These are phyloP conservation scores for Leishmania aethiopica DNA, from an alignment of 208 protist species.

Conservation along the genomic window DNA sequence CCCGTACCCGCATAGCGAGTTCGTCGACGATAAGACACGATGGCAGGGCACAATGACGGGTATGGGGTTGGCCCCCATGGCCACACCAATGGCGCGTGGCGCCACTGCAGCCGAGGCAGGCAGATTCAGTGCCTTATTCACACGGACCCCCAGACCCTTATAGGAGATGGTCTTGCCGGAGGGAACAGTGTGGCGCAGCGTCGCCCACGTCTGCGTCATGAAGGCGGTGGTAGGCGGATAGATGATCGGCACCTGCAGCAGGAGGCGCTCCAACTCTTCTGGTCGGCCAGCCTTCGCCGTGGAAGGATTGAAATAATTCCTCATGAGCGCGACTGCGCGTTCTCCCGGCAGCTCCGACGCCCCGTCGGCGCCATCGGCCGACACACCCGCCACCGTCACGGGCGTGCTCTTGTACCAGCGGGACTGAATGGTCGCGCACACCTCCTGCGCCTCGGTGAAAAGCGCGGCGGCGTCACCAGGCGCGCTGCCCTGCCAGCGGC, in stretches of 20 bases:
- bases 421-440: constrained; percentile 23
- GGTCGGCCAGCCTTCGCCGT: constrained; percentile 13
- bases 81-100: constrained; percentile 63
- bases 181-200: constrained; percentile 46
- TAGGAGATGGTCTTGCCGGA: constrained; percentile 54
- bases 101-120: background rate
- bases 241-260: constrained; percentile 39
- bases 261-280: constrained; percentile 34
- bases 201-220: constrained; percentile 43
- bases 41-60: constrained; percentile 76
- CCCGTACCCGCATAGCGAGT: constrained; percentile 60
- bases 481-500: constrained; percentile 42
- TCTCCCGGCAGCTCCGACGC: constrained; percentile 16
- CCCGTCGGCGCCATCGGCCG: background rate
- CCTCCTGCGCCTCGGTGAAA: constrained; percentile 25
- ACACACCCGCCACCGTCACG: constrained; percentile 11
- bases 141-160: constrained; percentile 41
- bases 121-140: constrained; percentile 11
- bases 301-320: constrained; percentile 42
- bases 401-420: constrained; percentile 28
- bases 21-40: constrained; percentile 60
- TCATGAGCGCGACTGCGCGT: constrained; percentile 32
- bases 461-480: constrained; percentile 16
- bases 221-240: constrained; percentile 46
- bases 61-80: constrained; percentile 67